Percentiles rank a stretch among this genome's conserved stretches.
These are phyloP conservation scores for Pseudogymnoascus sp. DNA, from an alignment of 2,329 filamentous ascomycete genomes.

Conservation along the genomic window DNA sequence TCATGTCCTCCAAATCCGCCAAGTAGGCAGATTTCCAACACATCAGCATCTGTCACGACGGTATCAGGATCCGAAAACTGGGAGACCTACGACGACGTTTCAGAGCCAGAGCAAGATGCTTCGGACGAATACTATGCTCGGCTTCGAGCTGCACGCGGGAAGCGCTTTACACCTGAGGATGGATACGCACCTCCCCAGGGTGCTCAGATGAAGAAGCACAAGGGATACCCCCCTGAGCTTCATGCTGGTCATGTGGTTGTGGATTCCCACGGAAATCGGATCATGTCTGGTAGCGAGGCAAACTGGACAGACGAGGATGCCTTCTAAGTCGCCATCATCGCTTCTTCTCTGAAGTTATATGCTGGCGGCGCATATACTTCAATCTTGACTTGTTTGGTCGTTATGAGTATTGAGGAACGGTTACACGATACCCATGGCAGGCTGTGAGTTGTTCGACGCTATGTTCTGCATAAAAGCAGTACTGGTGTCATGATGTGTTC, in stretches of 20 bases:
- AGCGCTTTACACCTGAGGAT: slow-evolving; percentile 51
- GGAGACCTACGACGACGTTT: slow-evolving; percentile 90
- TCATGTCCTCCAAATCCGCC: slow-evolving; percentile 24
- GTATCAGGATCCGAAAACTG: slow-evolving; percentile 89
- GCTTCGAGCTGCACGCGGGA: slow-evolving; percentile 60
- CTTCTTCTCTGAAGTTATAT: not conserved
- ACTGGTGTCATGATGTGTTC: not conserved
- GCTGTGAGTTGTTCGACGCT: not conserved
- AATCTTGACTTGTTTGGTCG: not conserved
- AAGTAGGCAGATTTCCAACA: slow-evolving; percentile 64
- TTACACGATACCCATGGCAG: slow-evolving; percentile 2
- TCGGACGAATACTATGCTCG: slow-evolving; percentile 86
- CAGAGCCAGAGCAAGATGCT: slow-evolving; percentile 67
- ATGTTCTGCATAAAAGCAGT: not conserved
- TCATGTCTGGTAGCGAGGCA: slow-evolving; percentile 55
- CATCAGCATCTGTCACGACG: slow-evolving; percentile 53
- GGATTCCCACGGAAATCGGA: slow-evolving; percentile 48
- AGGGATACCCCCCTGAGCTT: slow-evolving; percentile 45
- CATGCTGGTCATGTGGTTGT: slow-evolving; percentile 44
- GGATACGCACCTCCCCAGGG: slow-evolving; percentile 26
- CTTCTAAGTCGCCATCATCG: slow-evolving; percentile 33
- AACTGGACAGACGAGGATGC: slow-evolving; percentile 59
- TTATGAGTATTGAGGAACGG: slow-evolving; percentile 8
- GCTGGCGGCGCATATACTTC: not conserved
- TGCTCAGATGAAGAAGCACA: slow-evolving; percentile 46